Percentiles rank a stretch among this genome's conserved stretches.
Evolutionary conservation across 371 early-diverging fungal genomes (phyloP).

Genomic region (Encephalitozoon cuniculi): DNA sequence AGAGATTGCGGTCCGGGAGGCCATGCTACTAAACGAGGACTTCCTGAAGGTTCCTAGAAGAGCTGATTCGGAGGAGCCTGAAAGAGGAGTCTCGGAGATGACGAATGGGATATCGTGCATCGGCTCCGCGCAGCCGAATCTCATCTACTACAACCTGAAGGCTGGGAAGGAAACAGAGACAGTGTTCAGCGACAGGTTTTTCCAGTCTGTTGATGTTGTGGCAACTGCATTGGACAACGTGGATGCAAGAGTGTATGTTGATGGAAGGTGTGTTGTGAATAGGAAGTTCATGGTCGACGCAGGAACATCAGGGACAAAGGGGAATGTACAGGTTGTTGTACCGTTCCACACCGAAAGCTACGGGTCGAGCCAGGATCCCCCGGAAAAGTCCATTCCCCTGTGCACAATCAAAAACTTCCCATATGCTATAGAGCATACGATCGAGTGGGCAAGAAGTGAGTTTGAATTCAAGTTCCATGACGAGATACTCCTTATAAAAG

Average conservation of each 20-base stretch:
- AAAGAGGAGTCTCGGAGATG: neutral
- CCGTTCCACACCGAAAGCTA: conserved; percentile 83
- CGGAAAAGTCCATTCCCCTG: conserved; percentile 92
- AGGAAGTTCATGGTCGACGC: conserved; percentile 89
- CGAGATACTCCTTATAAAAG: conserved; percentile 22
- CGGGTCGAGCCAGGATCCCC: conserved; percentile 92
- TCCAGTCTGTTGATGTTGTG: conserved; percentile 74
- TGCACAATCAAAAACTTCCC: conserved; percentile 99
- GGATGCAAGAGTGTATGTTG: conserved; percentile 94
- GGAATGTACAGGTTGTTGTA: conserved; percentile 78
- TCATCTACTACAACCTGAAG: conserved; percentile 77
- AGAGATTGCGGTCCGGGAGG: conserved; percentile 79
- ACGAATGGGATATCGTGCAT: neutral
- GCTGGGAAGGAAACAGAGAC: conserved; percentile 89
- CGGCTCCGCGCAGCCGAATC: conserved; percentile 54
- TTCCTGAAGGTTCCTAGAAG: conserved; percentile 62
- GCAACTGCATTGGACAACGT: conserved; percentile 98
- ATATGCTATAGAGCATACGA: conserved; percentile 96
- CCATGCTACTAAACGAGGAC: conserved; percentile 78
- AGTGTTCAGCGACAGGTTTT: conserved; percentile 86
- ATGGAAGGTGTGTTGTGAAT: conserved; percentile 86
- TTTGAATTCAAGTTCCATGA: conserved; percentile 86
- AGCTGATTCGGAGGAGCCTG: neutral
- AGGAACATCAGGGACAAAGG: conserved; percentile 98
- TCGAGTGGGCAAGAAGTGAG: conserved; percentile 88